Evolutionary conservation across 2,329 filamentous ascomycete species (phyloP).

Genomic region (Aspergillus fumigatiaffinis): DNA sequence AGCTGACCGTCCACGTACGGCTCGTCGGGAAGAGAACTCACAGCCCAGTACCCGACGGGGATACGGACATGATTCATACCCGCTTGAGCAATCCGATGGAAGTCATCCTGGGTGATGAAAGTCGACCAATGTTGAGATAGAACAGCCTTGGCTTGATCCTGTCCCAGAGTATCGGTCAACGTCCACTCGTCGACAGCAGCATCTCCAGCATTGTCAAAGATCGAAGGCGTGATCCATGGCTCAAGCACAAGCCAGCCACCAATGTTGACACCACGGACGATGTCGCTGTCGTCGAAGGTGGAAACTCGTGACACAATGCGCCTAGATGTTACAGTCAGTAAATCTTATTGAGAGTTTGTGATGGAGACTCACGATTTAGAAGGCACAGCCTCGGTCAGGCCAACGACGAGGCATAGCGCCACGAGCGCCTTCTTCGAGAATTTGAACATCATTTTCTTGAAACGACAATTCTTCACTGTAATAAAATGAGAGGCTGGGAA

Average conservation of each 20-base stretch:
- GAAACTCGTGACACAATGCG: slow-evolving; percentile 25
- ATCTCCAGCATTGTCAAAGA: slow-evolving; percentile 50
- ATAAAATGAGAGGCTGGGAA: slow-evolving; percentile 18
- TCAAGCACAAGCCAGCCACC: slow-evolving; percentile 64
- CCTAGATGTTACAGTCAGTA: slow-evolving; percentile 15
- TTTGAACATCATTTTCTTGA: slow-evolving; percentile 23
- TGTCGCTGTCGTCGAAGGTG: slow-evolving; percentile 53
- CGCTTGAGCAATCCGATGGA: slow-evolving; percentile 51
- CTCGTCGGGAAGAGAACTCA: slow-evolving; percentile 50
- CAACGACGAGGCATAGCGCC: slow-evolving; percentile 23
- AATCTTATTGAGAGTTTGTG: not conserved
- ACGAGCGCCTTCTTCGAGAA: slow-evolving; percentile 23
- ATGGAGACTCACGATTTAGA: not conserved
- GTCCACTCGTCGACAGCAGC: slow-evolving; percentile 58
- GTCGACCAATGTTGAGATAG: slow-evolving; percentile 57
- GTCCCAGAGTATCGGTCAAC: slow-evolving; percentile 48
- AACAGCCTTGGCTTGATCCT: slow-evolving; percentile 43
- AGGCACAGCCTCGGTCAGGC: not conserved
- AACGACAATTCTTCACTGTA: slow-evolving; percentile 27
- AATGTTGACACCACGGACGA: slow-evolving; percentile 62
- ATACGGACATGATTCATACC: slow-evolving; percentile 64
- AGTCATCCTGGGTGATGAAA: slow-evolving; percentile 55
- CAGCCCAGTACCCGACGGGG: slow-evolving; percentile 64
- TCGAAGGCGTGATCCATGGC: slow-evolving; percentile 61
- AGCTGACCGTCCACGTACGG: slow-evolving; percentile 62